Evolutionary conservation across 257 asterid genomes (phyloP).

Genomic region (Coffea canephora): DNA sequence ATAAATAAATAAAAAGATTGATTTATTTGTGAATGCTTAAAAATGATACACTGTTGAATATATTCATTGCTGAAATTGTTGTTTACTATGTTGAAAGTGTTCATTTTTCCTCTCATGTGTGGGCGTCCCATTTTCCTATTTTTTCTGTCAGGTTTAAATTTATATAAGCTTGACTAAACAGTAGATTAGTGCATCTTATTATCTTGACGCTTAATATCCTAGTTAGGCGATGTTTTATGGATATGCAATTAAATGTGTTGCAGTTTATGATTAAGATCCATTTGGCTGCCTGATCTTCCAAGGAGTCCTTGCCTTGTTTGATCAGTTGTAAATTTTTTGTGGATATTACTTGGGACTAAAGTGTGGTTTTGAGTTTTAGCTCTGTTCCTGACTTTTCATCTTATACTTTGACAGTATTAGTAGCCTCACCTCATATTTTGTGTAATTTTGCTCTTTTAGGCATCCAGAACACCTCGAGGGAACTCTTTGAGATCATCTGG

Average conservation of each 20-base stretch:
- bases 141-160: background rate
- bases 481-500: constrained; percentile 26
- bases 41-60: background rate
- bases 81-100: background rate
- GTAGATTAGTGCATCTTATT: background rate
- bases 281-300: background rate
- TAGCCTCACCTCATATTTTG: background rate
- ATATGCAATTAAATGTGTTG: constrained; percentile 3
- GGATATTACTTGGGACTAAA: background rate
- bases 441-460: constrained; percentile 23
- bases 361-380: background rate
- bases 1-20: background rate
- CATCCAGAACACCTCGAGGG: constrained; percentile 36
- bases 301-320: background rate
- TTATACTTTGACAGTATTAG: background rate
- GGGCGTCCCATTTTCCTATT: background rate
- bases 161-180: background rate
- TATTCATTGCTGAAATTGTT: background rate
- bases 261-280: background rate
- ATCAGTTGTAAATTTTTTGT: background rate
- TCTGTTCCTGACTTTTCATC: constrained; percentile 1
- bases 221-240: background rate
- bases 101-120: background rate
- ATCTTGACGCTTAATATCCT: background rate
- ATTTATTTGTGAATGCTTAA: background rate